Evolutionary conservation across 1,284 basidiomycete genomes (phyloP), one percentile per base, ranked within the genome.

Genomic region (Schizopora paradoxa): DNA sequence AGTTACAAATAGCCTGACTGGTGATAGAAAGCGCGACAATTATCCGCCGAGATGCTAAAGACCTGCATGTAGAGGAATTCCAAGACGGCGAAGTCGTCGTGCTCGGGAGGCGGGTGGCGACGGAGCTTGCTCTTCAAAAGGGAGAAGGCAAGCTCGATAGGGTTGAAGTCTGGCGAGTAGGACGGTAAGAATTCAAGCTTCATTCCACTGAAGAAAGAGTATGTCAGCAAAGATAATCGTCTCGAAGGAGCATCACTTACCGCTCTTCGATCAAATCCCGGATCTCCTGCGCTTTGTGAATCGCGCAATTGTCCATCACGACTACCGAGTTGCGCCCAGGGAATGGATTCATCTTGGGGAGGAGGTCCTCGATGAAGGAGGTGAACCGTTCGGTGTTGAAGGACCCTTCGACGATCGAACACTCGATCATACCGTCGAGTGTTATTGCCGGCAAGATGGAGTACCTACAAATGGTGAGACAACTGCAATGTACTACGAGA

Each of bases 371-470:
- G 36, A 67, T 56, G 42, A 64, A 67, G 4, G 35, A n/a, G 5
- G 7, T 14, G 48, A 66, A 66, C 1, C 22, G 34, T 0, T 22
- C 37, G 2, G 32, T 43, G 16, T 54, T 59, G 43, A 61, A 65
- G 6, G 61, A 58, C 1, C 54, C 60, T 44, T 60, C 57, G 36
- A 56, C 58, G 23, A 36, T 49, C 25, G 49, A 35, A 7, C 47
- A 25, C 14, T 50, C 29, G 18, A 58, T 25, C 8, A 65, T 58
- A 8, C 63, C 64, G 43, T 58, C 51, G 4, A 60, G 49, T 5
- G 54, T 53, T 6, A 67, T 36, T 32, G 63, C 63, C 29, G 65
- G 64, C 1, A 66, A 56, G n/a, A 67, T 51, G 7, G 64, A 66
- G 43, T 61, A 67, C 28, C 63, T 66, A n/a, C n/a, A n/a, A n/a